phyloP scores from a whole-genome alignment of 148 eudicot species.

The Mesembryanthemum crystallinum region DNA sequence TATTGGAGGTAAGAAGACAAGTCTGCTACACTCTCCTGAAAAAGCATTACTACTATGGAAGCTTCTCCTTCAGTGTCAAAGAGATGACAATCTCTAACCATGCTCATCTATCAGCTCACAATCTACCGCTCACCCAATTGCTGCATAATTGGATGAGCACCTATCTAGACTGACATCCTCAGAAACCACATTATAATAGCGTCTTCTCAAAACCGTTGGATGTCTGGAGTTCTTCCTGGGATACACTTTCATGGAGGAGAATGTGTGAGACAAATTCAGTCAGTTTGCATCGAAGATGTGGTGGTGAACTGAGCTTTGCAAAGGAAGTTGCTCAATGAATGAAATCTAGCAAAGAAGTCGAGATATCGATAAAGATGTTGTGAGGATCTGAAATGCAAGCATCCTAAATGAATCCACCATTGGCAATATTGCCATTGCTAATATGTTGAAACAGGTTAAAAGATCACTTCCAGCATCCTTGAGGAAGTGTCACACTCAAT shows the following conservation, averaged over 20 bases:
- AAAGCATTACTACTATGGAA: background rate
- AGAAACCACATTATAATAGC: background rate
- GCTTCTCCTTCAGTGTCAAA: background rate
- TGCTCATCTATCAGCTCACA: background rate
- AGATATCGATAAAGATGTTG: background rate
- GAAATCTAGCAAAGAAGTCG: slow-evolving; percentile 6
- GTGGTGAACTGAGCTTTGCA: background rate
- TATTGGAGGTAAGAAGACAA: background rate
- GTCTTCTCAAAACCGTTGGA: background rate
- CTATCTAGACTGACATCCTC: background rate
- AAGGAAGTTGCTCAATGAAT: background rate
- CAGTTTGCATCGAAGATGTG: background rate
- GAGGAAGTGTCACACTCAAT: background rate
- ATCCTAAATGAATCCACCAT: background rate
- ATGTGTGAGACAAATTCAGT: background rate
- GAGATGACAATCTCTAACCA: background rate
- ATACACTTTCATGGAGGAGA: background rate
- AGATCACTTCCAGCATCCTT: background rate
- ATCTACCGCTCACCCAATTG: background rate
- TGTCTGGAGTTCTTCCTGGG: background rate
- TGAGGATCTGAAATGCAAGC: background rate
- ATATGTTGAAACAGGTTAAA: background rate
- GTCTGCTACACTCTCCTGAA: background rate
- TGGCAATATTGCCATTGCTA: background rate
- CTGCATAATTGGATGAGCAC: no score